phyloP scores from a whole-genome alignment of 2,329 filamentous ascomycete genomes.

The Pseudogymnoascus sp. region DNA sequence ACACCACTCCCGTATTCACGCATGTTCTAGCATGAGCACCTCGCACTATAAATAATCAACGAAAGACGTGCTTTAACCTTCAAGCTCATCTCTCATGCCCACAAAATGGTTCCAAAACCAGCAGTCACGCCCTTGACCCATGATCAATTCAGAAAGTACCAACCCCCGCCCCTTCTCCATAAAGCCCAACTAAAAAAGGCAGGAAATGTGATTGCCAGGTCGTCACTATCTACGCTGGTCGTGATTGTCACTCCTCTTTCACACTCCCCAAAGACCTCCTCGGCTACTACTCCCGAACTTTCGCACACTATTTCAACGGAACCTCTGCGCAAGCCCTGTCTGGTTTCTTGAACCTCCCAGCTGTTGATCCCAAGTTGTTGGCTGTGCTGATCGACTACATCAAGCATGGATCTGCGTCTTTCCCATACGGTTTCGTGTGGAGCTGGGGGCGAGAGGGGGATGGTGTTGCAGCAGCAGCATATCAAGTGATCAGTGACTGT shows the following conservation, averaged over 20 bases:
- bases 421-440: neutral
- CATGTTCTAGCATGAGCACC: neutral
- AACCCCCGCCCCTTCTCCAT: neutral
- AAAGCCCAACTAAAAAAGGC: neutral
- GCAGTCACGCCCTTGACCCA: neutral
- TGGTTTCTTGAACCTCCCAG: neutral
- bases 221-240: constrained; percentile 3
- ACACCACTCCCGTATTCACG: neutral
- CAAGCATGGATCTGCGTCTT: neutral
- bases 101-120: neutral
- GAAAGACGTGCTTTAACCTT: neutral
- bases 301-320: neutral
- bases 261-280: neutral
- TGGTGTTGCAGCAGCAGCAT: neutral
- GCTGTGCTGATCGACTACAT: neutral
- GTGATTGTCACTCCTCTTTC: neutral
- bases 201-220: neutral
- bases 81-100: neutral
- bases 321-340: neutral
- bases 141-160: neutral
- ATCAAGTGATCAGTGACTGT: neutral
- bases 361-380: neutral
- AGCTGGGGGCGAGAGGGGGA: neutral
- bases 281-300: neutral
- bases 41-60: neutral